These are phyloP conservation scores for Aureobasidium pullulans DNA, from an alignment of 2,329 filamentous ascomycete species.

Conservation along the genomic window DNA sequence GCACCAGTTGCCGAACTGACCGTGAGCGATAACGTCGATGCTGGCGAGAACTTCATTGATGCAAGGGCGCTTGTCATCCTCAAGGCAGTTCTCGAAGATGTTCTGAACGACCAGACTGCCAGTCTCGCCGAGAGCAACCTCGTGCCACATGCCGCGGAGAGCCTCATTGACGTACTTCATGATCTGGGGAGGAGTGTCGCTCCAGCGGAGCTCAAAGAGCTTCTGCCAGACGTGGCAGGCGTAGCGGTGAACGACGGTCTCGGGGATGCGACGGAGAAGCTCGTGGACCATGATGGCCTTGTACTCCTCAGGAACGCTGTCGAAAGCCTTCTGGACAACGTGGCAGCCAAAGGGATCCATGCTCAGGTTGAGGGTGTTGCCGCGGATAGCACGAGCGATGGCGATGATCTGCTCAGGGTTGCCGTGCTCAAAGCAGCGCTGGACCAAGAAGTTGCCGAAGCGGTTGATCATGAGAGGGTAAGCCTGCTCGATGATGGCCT, in stretches of 20 bases:
- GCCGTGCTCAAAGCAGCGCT: conserved; percentile 97
- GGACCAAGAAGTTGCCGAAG: conserved; percentile 96
- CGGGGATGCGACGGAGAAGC: conserved; percentile 85
- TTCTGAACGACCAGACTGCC: conserved; percentile 98
- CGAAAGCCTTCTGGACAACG: conserved; percentile 97
- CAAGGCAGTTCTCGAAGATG: conserved; percentile 98
- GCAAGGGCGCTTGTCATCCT: conserved; percentile 97
- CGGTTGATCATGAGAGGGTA: conserved; percentile 97
- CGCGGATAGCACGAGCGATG: conserved; percentile 89
- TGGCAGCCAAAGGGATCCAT: conserved; percentile 99
- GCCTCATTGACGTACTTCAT: conserved; percentile 98
- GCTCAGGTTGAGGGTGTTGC: conserved; percentile 86
- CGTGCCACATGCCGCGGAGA: conserved; percentile 94
- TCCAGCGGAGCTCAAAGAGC: conserved; percentile 95
- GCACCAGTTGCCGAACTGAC: conserved; percentile 99
- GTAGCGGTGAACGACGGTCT: conserved; percentile 97
- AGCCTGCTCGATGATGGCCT: conserved; percentile 89
- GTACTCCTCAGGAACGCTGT: conserved; percentile 94
- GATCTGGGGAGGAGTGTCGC: conserved; percentile 87
- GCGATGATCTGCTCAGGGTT: conserved; percentile 89
- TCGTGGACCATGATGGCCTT: conserved; percentile 99
- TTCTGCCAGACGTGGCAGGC: conserved; percentile 99
- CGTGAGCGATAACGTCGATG: conserved; percentile 93
- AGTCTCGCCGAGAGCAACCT: conserved; percentile 93
- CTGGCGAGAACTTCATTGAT: conserved; percentile 93